Percentiles rank a stretch among this genome's conserved stretches.
These are phyloP conservation scores for Malus hybrid DNA, from an alignment of 331 rosid species.

Conservation along the genomic window DNA sequence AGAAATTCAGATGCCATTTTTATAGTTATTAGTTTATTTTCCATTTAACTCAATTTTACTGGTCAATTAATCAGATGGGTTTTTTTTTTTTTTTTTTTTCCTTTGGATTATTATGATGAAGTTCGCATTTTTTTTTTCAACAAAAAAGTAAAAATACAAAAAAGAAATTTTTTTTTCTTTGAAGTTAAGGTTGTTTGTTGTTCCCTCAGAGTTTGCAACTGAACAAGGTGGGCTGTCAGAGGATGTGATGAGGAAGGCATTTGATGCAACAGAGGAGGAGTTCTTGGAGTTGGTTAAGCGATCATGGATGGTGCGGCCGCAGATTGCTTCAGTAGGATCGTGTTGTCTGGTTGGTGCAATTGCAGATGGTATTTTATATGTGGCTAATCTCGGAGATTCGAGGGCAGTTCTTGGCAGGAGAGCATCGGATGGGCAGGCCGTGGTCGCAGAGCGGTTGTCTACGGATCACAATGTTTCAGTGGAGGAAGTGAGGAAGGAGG, in stretches of 20 bases:
- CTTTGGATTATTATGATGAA: neutral
- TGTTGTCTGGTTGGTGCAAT: constrained; percentile 75
- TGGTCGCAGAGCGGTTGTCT: constrained; percentile 63
- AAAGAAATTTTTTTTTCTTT: neutral
- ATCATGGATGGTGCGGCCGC: constrained; percentile 48
- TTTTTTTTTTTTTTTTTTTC: too few relatives aligned
- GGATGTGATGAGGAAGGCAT: constrained; percentile 66
- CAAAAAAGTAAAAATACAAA: neutral
- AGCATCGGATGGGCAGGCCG: constrained; percentile 24
- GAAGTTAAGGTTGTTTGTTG: neutral
- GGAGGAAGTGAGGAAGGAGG: constrained; percentile 71
- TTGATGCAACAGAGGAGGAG: constrained; percentile 60
- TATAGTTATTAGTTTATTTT: neutral
- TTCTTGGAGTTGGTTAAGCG: constrained; percentile 48
- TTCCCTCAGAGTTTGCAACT: constrained; percentile 34
- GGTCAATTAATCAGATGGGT: neutral
- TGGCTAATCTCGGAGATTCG: constrained; percentile 78
- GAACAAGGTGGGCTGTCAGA: constrained; percentile 69
- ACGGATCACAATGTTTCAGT: constrained; percentile 73
- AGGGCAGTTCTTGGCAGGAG: constrained; percentile 72
- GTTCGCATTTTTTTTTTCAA: neutral
- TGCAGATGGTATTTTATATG: constrained; percentile 48
- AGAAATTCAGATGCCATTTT: neutral
- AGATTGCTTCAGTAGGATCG: constrained; percentile 77
- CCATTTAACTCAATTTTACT: neutral